Evolutionary conservation across 768 basidiomycete genomes (phyloP), one percentile per base, ranked within the genome.

Genomic region (Hygrocybe punicea): DNA sequence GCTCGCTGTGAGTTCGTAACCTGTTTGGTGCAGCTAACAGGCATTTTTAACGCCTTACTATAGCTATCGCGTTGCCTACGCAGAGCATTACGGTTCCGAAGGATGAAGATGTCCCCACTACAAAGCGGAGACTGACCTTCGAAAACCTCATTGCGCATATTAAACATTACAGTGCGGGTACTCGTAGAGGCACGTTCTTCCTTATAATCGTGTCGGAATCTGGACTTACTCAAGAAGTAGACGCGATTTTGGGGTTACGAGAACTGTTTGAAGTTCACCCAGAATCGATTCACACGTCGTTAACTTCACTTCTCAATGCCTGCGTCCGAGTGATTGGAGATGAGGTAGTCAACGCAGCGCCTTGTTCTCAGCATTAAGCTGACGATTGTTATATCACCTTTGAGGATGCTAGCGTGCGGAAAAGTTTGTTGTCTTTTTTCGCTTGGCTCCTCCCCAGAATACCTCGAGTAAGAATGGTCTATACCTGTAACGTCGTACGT

Each of bases 41-140:
- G 68, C 62, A 54, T 60, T 57, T 39, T 59, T 52, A 46, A 54
- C 25, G 47, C n/a, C 17, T 51, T 11, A 24, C 11, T 25, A 37
- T 65, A 98, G 95, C 92, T 21, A 96, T 98, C 69, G 88, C 86
- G 21, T 78, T 98, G 29, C 96, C 95, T 1, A 81, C 81, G 1
- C 96, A 98, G 73, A 87, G 85, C 35, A 91, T 93, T 59, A 70
- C 78, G 2, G 63, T 76, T 13, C 78, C 84, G 53, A 86, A 82
- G 67, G 78, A 83, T 53, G 69, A 71, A 4, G 69, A 70, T 44
- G 76, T 77, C 16, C 93, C 92, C 4, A 85, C 83, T 0, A 98
- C 95, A 1, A 86, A 76, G 63, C 77, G 90, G 46, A 88, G 86
- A 59, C 80, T 91, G 17, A 84, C 85, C 0, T 80, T 97, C 42